These are phyloP conservation scores for Phaseolus coccineus DNA, from an alignment of 331 rosid species.

Conservation along the genomic window DNA sequence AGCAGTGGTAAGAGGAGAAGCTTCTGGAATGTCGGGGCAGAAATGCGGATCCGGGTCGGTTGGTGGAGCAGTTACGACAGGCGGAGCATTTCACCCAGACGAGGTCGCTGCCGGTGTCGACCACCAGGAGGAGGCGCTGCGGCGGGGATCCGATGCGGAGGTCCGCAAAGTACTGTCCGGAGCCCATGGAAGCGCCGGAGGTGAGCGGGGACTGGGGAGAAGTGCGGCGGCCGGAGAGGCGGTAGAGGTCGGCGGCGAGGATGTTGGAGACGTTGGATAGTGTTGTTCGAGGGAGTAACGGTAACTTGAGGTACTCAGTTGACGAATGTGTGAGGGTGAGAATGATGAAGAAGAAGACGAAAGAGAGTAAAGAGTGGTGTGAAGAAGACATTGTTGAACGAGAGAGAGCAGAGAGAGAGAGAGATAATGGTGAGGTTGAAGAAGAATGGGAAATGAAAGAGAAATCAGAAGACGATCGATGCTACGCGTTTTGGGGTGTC, in stretches of 20 bases:
- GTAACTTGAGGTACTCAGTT: slow-evolving; percentile 54
- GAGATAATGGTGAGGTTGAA: neutral
- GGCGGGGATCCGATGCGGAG: slow-evolving; percentile 75
- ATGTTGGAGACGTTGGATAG: slow-evolving; percentile 52
- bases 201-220: slow-evolving; percentile 52
- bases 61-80: slow-evolving; percentile 58
- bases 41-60: slow-evolving; percentile 55
- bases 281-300: slow-evolving; percentile 54
- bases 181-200: slow-evolving; percentile 77
- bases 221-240: slow-evolving; percentile 68
- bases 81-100: slow-evolving; percentile 84
- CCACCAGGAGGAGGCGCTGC: slow-evolving; percentile 71
- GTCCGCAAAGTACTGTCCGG: slow-evolving; percentile 78
- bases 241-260: slow-evolving; percentile 63
- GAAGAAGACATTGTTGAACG: slow-evolving; percentile 48
- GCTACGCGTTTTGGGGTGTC: slow-evolving; percentile 37
- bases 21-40: slow-evolving; percentile 67
- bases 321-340: slow-evolving; percentile 3
- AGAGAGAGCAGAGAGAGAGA: neutral
- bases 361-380: neutral
- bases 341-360: slow-evolving; percentile 20
- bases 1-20: slow-evolving; percentile 74
- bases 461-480: neutral
- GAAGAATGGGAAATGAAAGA: neutral
- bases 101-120: slow-evolving; percentile 82